These are phyloP conservation scores for Candida buenavistaensis DNA, from an alignment of 1,139 yeast genomes.

Conservation along the genomic window DNA sequence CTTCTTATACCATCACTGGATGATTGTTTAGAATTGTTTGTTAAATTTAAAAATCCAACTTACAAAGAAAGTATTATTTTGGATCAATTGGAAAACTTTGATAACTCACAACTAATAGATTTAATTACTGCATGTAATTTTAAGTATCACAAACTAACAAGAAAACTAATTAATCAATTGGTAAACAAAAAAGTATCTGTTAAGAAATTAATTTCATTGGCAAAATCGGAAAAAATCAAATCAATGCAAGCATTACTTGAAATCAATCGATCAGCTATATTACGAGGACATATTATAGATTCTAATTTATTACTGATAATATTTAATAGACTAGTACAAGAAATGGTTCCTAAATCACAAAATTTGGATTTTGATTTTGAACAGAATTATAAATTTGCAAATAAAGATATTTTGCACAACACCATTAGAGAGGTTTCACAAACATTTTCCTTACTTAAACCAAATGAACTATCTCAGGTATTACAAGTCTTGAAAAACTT, in stretches of 20 bases:
- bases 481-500: conserved; percentile 17
- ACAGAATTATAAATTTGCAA: conserved; percentile 10
- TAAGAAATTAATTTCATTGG: background rate
- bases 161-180: conserved; percentile 5
- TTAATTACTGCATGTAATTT: conserved; percentile 1
- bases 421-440: conserved; percentile 31
- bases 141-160: conserved; percentile 1
- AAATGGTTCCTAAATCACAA: conserved; percentile 6
- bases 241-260: conserved; percentile 12
- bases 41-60: background rate
- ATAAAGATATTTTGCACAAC: conserved; percentile 24
- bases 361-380: conserved; percentile 15
- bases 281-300: conserved; percentile 10
- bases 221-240: background rate
- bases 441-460: conserved; percentile 25
- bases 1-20: conserved; percentile 1
- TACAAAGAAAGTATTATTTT: background rate
- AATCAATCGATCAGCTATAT: conserved; percentile 11
- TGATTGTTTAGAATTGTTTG: background rate
- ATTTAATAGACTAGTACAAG: conserved; percentile 6
- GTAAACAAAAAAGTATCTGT: background rate
- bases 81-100: background rate
- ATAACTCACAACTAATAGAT: conserved; percentile 3
- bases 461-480: conserved; percentile 16
- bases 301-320: conserved; percentile 4